Conservation (phyloP, 371 early-diverging fungal genomes). For the Mortierella sp. region DNA sequence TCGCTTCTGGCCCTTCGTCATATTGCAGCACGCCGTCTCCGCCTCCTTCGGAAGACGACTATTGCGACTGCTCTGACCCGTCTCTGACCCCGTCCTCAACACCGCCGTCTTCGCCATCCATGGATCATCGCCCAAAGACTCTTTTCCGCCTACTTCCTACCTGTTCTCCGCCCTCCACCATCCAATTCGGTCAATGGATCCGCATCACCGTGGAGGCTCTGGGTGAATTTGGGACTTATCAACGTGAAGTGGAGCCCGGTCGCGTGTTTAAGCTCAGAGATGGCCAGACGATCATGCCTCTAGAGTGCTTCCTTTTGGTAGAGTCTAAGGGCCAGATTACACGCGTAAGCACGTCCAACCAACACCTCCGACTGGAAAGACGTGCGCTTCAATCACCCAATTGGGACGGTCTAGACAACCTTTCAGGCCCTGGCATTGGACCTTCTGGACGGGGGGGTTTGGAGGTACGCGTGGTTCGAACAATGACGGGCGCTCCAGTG, state of each 20-base stretch:
- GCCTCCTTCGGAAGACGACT: constrained; percentile 8
- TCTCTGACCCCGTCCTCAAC: constrained; percentile 5
- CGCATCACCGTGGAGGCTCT: constrained; percentile 19
- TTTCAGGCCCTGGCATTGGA: constrained; percentile 55
- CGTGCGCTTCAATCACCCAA: constrained; percentile 28
- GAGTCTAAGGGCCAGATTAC: constrained; percentile 10
- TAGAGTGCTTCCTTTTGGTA: constrained; percentile 27
- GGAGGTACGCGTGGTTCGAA: constrained; percentile 54
- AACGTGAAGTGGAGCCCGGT: constrained; percentile 1
- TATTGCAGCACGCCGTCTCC: constrained; percentile 3
- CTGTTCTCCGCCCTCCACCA: not conserved
- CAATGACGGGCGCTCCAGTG: constrained; percentile 5
- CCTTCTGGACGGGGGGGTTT: constrained; percentile 60
- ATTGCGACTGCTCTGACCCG: constrained; percentile 2
- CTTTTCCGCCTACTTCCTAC: constrained; percentile 26
- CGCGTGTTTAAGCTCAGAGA: constrained; percentile 5
- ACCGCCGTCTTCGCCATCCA: constrained; percentile 16
- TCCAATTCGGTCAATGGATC: constrained; percentile 21
- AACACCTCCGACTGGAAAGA: constrained; percentile 17
- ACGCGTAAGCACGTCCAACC: constrained; percentile 1
- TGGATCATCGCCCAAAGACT: constrained; percentile 4
- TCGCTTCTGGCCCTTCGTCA: constrained; percentile 1
- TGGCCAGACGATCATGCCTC: constrained; percentile 23
- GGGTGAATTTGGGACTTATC: constrained; percentile 23
- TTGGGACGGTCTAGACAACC: constrained; percentile 22